Conservation (phyloP, 192 early-diverging fungal genomes). For the Backusella parvicylindrica region DNA sequence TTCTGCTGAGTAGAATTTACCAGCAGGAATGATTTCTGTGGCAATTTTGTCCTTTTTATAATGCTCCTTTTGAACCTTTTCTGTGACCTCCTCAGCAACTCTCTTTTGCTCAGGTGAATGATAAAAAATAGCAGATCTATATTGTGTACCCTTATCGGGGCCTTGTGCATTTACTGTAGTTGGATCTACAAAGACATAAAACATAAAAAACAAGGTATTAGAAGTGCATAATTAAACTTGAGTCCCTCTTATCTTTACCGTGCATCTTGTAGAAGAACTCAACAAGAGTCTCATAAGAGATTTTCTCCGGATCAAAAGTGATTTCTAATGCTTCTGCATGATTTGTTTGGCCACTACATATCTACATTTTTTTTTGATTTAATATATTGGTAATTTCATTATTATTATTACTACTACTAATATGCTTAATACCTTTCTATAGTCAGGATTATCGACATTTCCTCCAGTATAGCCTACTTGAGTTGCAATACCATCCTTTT, state of each 20-base stretch:
- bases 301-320: conserved; percentile 63
- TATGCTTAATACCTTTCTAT: conserved; percentile 40
- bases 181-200: conserved; percentile 53
- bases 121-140: conserved; percentile 86
- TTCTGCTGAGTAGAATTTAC: conserved; percentile 80
- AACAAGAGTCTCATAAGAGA: conserved; percentile 73
- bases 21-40: conserved; percentile 67
- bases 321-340: conserved; percentile 87
- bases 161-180: conserved; percentile 87
- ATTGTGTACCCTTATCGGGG: conserved; percentile 79
- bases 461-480: conserved; percentile 59
- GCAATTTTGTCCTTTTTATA: conserved; percentile 55
- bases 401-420: too few relatives aligned
- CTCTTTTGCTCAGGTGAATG: conserved; percentile 70
- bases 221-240: not conserved
- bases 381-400: not conserved
- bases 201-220: conserved; percentile 12
- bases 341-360: conserved; percentile 68
- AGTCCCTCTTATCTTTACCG: conserved; percentile 6
- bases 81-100: conserved; percentile 72
- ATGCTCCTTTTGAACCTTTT: conserved; percentile 59
- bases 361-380: conserved; percentile 29
- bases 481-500: conserved; percentile 41
- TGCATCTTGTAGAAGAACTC: conserved; percentile 83
- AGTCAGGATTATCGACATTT: conserved; percentile 36